Percentiles rank a stretch among this genome's conserved stretches.
phyloP scores from a whole-genome alignment of 2,329 filamentous ascomycete genomes.

The Bipolaris sorokiniana region DNA sequence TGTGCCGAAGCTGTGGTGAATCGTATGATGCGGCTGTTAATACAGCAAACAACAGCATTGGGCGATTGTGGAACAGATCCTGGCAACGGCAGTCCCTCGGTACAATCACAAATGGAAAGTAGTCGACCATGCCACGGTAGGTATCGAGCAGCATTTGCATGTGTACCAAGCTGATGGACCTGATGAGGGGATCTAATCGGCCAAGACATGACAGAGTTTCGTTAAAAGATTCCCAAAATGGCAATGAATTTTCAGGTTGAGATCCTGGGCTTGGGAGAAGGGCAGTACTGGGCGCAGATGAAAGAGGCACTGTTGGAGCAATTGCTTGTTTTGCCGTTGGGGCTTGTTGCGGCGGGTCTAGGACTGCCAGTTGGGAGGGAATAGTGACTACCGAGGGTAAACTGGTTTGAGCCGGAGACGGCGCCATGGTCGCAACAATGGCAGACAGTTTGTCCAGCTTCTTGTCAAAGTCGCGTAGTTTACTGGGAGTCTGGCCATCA shows the following conservation, averaged over 20 bases:
- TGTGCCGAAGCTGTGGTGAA: constrained; percentile 36
- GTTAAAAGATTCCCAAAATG: constrained; percentile 46
- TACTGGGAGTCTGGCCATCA: constrained; percentile 35
- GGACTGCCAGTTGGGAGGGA: constrained; percentile 25
- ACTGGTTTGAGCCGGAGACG: constrained; percentile 28
- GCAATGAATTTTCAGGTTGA: constrained; percentile 32
- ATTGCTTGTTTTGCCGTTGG: constrained; percentile 19
- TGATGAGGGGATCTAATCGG: constrained; percentile 42
- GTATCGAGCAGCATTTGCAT: constrained; percentile 44
- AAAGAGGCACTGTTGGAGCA: constrained; percentile 22
- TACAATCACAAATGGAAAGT: constrained; percentile 44
- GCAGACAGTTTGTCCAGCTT: constrained; percentile 44
- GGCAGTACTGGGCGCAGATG: constrained; percentile 23
- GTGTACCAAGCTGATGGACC: constrained; percentile 43
- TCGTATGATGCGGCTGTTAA: constrained; percentile 44
- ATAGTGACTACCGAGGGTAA: constrained; percentile 33
- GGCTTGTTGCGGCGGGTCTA: constrained; percentile 31
- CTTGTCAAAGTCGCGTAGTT: constrained; percentile 43
- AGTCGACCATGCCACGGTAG: constrained; percentile 42
- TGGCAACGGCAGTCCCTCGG: constrained; percentile 36
- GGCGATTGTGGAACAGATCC: constrained; percentile 40
- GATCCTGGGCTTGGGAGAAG: constrained; percentile 34
- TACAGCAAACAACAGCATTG: constrained; percentile 44
- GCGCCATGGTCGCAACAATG: constrained; percentile 39
- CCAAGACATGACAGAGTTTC: constrained; percentile 40